Base-by-base conservation (phyloP, 2,329 filamentous ascomycete species). In the Sarocladiaceae sp. region DNA sequence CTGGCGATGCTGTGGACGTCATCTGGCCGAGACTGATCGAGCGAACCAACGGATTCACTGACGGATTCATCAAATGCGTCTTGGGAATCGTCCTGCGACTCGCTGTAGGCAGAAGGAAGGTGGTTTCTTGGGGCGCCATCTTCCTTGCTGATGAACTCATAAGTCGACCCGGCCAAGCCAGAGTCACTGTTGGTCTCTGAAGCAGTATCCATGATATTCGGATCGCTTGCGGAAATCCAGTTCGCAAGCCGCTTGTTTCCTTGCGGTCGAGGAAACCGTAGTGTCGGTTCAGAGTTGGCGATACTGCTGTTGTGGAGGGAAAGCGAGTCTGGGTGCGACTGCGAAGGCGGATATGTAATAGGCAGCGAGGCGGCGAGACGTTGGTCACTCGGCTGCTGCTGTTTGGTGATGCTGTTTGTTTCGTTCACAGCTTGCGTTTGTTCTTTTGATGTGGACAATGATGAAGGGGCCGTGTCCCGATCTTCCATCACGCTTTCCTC, bases 201-300 rank as follows among this genome's bases (percentile, higher is more conserved):
- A 66, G 63, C 62, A 18, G 67, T 60, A 50, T 68, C 67, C 72
- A 78, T 77, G 50, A 79, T 76, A 61, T 76, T 70, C 43, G 73
- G 74, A 23, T 74, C 69, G 54, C 75, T 79, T 44, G 68, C 71
- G 6, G 74, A 77, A 40, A 81, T 66, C 76, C 76, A 80, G 66
- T 74, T 73, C 53, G 76, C 76, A 32, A 81, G 72, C 41, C 69
- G 65, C 45, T 68, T 67, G 51, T 71, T 79, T 44, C 74, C 77
- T 54, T 72, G 67, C 1, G 77, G 76, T 33, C 64, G 68, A 45
- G 77, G 77, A 45, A 80, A 80, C 46, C 74, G 72, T 35, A 81
- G 67, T 21, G 66, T 68, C 4, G 74, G 73, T 43, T 72, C 66
- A 33, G 74, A 72, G 29, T 53, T 57, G 23, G 67, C 66, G 24